phyloP scores from a whole-genome alignment of 345 rosid species.

The Kandelia obovata region DNA sequence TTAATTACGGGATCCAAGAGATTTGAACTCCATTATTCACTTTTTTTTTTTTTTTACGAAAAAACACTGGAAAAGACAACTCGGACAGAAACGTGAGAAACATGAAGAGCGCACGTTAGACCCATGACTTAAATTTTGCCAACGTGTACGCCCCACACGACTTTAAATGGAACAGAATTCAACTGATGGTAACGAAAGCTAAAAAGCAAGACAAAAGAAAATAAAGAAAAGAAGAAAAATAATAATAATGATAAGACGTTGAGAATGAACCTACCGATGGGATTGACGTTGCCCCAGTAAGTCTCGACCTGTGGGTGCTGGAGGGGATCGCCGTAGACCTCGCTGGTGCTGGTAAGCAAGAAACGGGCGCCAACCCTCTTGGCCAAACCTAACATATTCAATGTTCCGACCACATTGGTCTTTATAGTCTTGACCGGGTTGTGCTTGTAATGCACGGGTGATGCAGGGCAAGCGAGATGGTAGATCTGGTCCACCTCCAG shows the following conservation, averaged over 20 bases:
- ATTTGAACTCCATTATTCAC: no score
- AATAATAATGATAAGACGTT: no score
- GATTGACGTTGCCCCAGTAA: conserved; percentile 99
- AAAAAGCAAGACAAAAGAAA: not conserved
- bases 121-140: not conserved
- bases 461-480: conserved; percentile 96
- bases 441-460: conserved; percentile 96
- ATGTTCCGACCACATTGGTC: conserved; percentile 93
- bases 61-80: no score
- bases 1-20: no score
- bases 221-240: not conserved
- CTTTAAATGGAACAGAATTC: not conserved
- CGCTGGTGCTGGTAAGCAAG: conserved; percentile 87
- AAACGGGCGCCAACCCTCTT: conserved; percentile 94
- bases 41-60: no score
- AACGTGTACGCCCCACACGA: not conserved
- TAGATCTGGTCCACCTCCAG: conserved; percentile 99
- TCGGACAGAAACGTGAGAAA: not conserved
- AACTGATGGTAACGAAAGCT: no score
- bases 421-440: conserved; percentile 98
- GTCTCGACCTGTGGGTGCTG: conserved; percentile 99
- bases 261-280: conserved; percentile 58
- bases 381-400: conserved; percentile 94
- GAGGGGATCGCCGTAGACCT: conserved; percentile 98
- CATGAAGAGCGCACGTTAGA: not conserved